A percentile compares a stretch with the other conserved stretches of the same genome.
Evolutionary conservation across 768 basidiomycete species (phyloP).

Genomic region (Leccinum boreale): DNA sequence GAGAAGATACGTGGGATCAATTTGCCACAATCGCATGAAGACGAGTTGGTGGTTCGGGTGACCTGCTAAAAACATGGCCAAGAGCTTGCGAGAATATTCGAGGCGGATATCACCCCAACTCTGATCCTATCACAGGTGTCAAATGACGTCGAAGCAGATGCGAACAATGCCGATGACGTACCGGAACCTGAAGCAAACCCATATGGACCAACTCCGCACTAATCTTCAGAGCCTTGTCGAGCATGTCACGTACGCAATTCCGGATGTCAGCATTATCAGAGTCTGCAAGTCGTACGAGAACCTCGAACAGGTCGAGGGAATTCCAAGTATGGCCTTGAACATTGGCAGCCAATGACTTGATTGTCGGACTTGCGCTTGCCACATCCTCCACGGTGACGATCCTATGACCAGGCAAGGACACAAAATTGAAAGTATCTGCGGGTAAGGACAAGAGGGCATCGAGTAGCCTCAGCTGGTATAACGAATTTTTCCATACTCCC

Average conservation of each 20-base stretch:
- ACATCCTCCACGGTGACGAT: conserved; percentile 91
- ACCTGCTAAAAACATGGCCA: conserved; percentile 87
- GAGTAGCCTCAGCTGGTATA: conserved; percentile 83
- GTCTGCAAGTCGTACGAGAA: conserved; percentile 76
- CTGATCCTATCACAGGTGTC: conserved; percentile 48
- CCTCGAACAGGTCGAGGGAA: conserved; percentile 84
- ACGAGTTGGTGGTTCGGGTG: conserved; percentile 96
- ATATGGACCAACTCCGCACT: conserved; percentile 93
- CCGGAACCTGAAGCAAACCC: conserved; percentile 87
- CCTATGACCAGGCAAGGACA: conserved; percentile 76
- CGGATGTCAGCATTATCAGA: conserved; percentile 70
- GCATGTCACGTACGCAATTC: conserved; percentile 79
- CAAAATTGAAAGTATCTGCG: conserved; percentile 90
- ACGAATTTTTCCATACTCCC: conserved; percentile 79
- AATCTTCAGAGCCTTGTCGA: conserved; percentile 91
- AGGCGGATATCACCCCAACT: conserved; percentile 84
- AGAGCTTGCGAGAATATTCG: conserved; percentile 82
- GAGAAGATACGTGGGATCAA: conserved; percentile 81
- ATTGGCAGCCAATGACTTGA: conserved; percentile 85
- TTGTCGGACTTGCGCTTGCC: conserved; percentile 80
- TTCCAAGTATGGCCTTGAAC: conserved; percentile 96
- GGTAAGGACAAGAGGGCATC: conserved; percentile 87
- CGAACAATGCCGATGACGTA: conserved; percentile 47
- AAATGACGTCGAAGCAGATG: not conserved
- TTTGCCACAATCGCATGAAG: conserved; percentile 95